Conservation (phyloP, 345 rosid species). For the Brassica cretica region DNA sequence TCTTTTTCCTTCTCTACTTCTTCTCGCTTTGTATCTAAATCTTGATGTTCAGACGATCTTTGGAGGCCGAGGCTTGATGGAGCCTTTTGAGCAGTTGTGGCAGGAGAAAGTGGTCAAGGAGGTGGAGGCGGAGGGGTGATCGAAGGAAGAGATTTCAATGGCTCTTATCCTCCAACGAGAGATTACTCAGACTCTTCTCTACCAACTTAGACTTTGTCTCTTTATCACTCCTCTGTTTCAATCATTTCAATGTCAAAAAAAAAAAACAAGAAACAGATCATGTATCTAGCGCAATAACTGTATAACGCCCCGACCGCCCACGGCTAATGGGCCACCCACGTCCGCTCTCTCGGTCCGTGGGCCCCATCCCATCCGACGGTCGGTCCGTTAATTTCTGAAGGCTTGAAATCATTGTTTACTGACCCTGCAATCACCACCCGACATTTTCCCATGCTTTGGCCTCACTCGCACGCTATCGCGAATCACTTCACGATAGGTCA, state of each 20-base stretch:
- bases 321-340: no score
- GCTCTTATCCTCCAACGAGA: conserved; percentile 53
- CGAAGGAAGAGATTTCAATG: conserved; percentile 26
- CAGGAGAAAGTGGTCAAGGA: conserved; percentile 61
- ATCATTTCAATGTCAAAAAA: neutral
- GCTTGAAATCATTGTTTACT: no score
- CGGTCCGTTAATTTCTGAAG: no score
- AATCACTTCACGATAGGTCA: no score
- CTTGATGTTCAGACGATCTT: conserved; percentile 32
- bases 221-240: conserved; percentile 47
- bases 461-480: no score
- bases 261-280: neutral
- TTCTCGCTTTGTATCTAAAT: conserved; percentile 35
- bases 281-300: neutral
- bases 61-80: conserved; percentile 43
- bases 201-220: conserved; percentile 51
- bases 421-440: no score
- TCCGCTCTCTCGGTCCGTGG: no score
- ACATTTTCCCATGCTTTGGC: no score
- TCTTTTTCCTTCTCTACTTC: conserved; percentile 36
- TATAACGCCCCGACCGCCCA: neutral
- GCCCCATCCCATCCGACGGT: no score
- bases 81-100: conserved; percentile 39
- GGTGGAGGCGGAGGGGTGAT: conserved; percentile 89
- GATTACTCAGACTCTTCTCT: conserved; percentile 60